Evolutionary conservation across 768 basidiomycete species (phyloP).

Genomic region (Pilatotrama ljubarskyi): DNA sequence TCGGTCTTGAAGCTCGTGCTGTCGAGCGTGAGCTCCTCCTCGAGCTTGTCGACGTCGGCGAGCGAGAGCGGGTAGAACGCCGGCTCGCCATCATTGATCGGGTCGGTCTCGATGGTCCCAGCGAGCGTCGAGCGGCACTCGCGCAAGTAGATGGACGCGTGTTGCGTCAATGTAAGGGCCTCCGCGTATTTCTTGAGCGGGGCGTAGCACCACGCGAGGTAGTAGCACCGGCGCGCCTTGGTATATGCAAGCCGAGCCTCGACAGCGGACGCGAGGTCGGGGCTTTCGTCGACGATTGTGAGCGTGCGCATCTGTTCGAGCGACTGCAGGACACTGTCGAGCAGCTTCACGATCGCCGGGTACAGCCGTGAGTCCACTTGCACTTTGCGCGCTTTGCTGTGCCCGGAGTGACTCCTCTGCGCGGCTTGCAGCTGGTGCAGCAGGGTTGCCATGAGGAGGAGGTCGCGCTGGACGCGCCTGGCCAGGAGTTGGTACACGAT

Average conservation of each 20-base stretch:
- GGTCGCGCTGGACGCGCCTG: slow-evolving; percentile 85
- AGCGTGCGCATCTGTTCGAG: slow-evolving; percentile 81
- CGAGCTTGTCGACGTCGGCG: slow-evolving; percentile 50
- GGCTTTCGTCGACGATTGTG: slow-evolving; percentile 85
- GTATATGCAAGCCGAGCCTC: slow-evolving; percentile 76
- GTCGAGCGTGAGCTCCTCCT: slow-evolving; percentile 48
- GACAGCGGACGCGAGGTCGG: slow-evolving; percentile 75
- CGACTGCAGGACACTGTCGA: slow-evolving; percentile 84
- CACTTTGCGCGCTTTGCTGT: slow-evolving; percentile 34
- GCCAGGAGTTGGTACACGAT: slow-evolving; percentile 87
- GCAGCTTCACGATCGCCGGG: slow-evolving; percentile 84
- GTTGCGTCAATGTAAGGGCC: slow-evolving; percentile 68
- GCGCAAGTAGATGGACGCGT: slow-evolving; percentile 70
- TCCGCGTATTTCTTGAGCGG: slow-evolving; percentile 71
- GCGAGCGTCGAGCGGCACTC: slow-evolving; percentile 61
- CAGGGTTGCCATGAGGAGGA: slow-evolving; percentile 71
- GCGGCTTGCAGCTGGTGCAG: slow-evolving; percentile 37
- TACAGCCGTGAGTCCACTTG: slow-evolving; percentile 72
- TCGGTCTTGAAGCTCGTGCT: slow-evolving; percentile 60
- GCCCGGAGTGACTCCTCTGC: slow-evolving; percentile 13
- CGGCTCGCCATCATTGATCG: slow-evolving; percentile 42
- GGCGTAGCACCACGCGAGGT: slow-evolving; percentile 75
- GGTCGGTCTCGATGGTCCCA: slow-evolving; percentile 37
- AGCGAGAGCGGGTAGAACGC: slow-evolving; percentile 56
- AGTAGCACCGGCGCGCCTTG: slow-evolving; percentile 74